A percentile compares a stretch with the other conserved stretches of the same genome.
These are phyloP conservation scores for Bifiguratus adelaidae DNA, from an alignment of 192 early-diverging fungal species.

Conservation along the genomic window DNA sequence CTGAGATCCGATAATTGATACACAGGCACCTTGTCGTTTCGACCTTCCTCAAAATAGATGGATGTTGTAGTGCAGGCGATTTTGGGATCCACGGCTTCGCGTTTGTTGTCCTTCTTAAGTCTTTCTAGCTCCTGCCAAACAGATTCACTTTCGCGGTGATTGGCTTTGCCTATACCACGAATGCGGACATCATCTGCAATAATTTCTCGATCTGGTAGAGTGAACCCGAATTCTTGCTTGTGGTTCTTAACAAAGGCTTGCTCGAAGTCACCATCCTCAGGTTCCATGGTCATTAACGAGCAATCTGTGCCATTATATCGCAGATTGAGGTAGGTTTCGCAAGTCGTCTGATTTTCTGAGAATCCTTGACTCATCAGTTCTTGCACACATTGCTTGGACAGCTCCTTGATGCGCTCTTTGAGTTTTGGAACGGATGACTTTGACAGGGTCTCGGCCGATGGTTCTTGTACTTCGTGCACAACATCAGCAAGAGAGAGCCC, in stretches of 20 bases:
- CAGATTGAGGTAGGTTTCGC: conserved; percentile 73
- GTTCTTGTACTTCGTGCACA: conserved; percentile 86
- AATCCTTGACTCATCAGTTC: conserved; percentile 70
- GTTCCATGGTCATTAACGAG: conserved; percentile 79
- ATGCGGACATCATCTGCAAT: conserved; percentile 90
- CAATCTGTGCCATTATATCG: conserved; percentile 92
- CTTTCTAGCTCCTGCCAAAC: conserved; percentile 25
- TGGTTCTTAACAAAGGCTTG: conserved; percentile 64
- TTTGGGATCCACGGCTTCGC: conserved; percentile 4
- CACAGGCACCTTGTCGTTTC: conserved; percentile 56
- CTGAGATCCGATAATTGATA: conserved; percentile 51
- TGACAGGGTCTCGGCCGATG: conserved; percentile 45
- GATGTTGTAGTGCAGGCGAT: conserved; percentile 28
- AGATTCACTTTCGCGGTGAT: conserved; percentile 13
- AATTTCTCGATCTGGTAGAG: conserved; percentile 68
- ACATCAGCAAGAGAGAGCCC: conserved; percentile 84
- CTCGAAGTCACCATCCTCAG: conserved; percentile 45
- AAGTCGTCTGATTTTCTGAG: conserved; percentile 27
- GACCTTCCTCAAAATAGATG: conserved; percentile 72
- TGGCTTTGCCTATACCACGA: conserved; percentile 63
- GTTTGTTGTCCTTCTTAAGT: conserved; percentile 9
- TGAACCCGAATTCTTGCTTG: conserved; percentile 92
- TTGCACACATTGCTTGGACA: conserved; percentile 28
- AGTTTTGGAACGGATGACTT: conserved; percentile 25
- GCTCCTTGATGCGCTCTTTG: conserved; percentile 31